These are phyloP conservation scores for Mucor mucedo DNA, from an alignment of 371 early-diverging fungal genomes.

Conservation along the genomic window DNA sequence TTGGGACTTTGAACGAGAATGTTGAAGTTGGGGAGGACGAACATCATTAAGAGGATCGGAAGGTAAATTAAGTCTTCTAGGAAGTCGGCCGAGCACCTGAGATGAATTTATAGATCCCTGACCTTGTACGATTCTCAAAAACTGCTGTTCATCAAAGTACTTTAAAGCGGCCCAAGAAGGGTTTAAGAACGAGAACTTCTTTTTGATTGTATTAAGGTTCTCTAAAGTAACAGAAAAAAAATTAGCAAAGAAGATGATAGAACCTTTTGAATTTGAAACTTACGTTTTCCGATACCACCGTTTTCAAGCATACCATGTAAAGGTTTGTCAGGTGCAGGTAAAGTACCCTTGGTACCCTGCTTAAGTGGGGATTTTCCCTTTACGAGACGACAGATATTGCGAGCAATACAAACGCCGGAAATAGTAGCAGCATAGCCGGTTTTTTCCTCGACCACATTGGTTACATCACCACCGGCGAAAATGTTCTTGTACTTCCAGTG, in stretches of 20 bases:
- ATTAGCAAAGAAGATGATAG: not conserved
- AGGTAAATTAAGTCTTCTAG: conserved; percentile 33
- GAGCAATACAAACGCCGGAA: conserved; percentile 58
- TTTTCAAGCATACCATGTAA: conserved; percentile 46
- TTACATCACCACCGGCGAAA: conserved; percentile 75
- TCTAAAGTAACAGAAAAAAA: conserved; percentile 10
- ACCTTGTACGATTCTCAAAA: conserved; percentile 39
- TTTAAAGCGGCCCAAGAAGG: conserved; percentile 49
- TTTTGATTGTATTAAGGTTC: conserved; percentile 31
- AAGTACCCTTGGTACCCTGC: conserved; percentile 49
- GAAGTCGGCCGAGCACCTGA: conserved; percentile 34
- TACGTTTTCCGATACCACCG: conserved; percentile 58
- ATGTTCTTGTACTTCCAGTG: conserved; percentile 62
- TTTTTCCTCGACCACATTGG: conserved; percentile 66
- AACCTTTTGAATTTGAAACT: not conserved
- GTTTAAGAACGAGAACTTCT: conserved; percentile 37
- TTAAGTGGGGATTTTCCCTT: conserved; percentile 50
- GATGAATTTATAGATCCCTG: conserved; percentile 32
- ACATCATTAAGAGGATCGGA: not conserved
- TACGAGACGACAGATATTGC: conserved; percentile 56
- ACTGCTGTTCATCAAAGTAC: conserved; percentile 45
- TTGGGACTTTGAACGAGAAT: conserved; percentile 7
- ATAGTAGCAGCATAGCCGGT: conserved; percentile 68
- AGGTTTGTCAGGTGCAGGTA: conserved; percentile 44
- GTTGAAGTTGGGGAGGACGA: conserved; percentile 11